Base-by-base conservation (phyloP, 106 monocot genomes). In the Apostasia ramifera region DNA sequence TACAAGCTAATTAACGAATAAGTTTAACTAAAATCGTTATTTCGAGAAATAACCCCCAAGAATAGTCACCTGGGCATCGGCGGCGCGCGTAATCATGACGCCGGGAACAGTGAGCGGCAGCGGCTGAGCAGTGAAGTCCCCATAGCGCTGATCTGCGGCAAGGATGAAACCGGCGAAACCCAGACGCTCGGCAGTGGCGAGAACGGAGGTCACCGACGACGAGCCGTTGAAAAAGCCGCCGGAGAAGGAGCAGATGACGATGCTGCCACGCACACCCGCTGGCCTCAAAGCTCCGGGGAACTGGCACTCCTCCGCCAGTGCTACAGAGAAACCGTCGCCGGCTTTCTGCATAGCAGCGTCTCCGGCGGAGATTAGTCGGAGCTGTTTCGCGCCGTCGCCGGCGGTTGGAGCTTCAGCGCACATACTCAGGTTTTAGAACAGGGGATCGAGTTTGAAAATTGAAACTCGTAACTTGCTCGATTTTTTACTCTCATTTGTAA, bases 211-310 rank as follows among this genome's bases (percentile, higher is more conserved):
- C 43, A 94, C 44, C 1, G 70, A 77, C 3, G 94, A 90, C 6
- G 71, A 78, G 2, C 90, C 87, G 15, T 75, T 80, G 60, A 57
- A 48, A 56, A 94, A 94, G 13, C 89, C 89, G 5, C 45, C 38
- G 0, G 86, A 82, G 82, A 87, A 90, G 55, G 63, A 81, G 76
- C 90, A 94, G 59, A 94, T 71, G 10, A 94, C 86, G 5, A 94
- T 79, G 53, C 78, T 74, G 55, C 81, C 85, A 5, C 53, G 11
- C 59, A 87, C 84, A 40, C 52, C 44, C 0, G 15, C 49, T 0
- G 77, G 65, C 8, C 80, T 55, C 40, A 90, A 67, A 2, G 80
- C 63, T 10, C 76, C 82, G 45, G 80, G 47, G 15, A 79, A 47
- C 44, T 90, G 90, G 79, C 87, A 94, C 66, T 94, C 90, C 13